Percentiles rank a stretch among this genome's conserved stretches.
Conservation (phyloP, 306 rosid genomes). For the Dryas drummondii region DNA sequence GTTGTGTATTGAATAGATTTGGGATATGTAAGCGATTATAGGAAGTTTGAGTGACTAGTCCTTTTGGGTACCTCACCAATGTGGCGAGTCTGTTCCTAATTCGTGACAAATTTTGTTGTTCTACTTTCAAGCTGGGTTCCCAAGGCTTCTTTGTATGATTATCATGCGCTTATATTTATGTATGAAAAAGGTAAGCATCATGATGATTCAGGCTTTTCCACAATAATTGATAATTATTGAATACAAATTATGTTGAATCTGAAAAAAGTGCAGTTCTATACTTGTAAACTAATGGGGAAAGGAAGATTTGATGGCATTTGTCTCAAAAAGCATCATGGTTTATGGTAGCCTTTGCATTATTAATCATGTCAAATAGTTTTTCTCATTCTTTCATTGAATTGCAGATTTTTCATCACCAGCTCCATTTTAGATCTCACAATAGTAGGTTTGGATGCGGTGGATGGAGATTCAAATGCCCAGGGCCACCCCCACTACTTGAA, state of each 20-base stretch:
- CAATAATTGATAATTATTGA: background rate
- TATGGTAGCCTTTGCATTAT: conserved; percentile 9
- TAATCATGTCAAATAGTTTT: conserved; percentile 12
- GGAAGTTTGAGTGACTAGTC: too few species aligned
- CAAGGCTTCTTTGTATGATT: background rate
- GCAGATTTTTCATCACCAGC: conserved; percentile 95
- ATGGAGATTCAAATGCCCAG: conserved; percentile 78
- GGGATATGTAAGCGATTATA: too few species aligned
- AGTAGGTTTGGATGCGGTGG: conserved; percentile 82
- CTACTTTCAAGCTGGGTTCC: background rate
- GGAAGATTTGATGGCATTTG: background rate
- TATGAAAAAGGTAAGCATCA: background rate
- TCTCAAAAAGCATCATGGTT: background rate
- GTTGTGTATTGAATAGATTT: too few species aligned
- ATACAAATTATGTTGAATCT: background rate
- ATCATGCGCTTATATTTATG: background rate
- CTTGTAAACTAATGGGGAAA: conserved; percentile 7
- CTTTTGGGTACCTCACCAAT: background rate
- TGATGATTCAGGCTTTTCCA: background rate
- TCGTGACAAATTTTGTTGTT: background rate
- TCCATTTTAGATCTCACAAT: conserved; percentile 95
- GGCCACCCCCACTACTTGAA: conserved; percentile 71
- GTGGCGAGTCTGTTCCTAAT: background rate
- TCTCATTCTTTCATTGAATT: conserved; percentile 33
- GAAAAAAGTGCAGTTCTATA: background rate